Evolutionary conservation across 148 eudicot genomes (phyloP).

Genomic region (Pharnaceum exiguum): DNA sequence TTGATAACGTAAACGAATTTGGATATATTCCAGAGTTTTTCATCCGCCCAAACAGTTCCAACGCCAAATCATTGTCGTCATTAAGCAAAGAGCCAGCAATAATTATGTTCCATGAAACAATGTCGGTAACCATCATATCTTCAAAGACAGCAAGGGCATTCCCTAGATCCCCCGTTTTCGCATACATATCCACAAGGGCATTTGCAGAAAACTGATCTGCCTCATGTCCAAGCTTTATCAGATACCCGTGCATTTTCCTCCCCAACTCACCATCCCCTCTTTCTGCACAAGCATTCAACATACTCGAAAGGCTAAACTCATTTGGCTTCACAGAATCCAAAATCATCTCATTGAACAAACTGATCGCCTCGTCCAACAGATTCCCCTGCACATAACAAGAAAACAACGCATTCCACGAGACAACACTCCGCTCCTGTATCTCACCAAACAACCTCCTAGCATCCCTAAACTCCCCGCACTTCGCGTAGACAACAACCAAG

Average conservation of each 20-base stretch:
- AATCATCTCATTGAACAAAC: constrained; percentile 62
- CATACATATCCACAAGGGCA: constrained; percentile 75
- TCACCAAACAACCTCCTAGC: constrained; percentile 63
- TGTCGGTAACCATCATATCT: constrained; percentile 41
- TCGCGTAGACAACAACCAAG: constrained; percentile 64
- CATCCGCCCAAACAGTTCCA: constrained; percentile 52
- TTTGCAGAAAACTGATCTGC: constrained; percentile 58
- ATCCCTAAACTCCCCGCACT: constrained; percentile 44
- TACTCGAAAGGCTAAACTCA: constrained; percentile 64
- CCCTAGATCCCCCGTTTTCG: constrained; percentile 43
- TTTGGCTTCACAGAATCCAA: constrained; percentile 46
- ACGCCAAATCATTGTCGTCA: constrained; percentile 50
- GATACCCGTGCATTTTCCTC: constrained; percentile 51
- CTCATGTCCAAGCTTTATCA: constrained; percentile 58
- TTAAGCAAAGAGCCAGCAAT: constrained; percentile 74
- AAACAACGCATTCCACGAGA: constrained; percentile 73
- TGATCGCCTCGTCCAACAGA: constrained; percentile 41
- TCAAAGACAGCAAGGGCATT: constrained; percentile 42
- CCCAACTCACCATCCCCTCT: constrained; percentile 38
- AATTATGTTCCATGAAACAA: constrained; percentile 72
- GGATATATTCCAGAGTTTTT: constrained; percentile 45
- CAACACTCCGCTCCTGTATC: constrained; percentile 55
- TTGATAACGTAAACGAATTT: constrained; percentile 61
- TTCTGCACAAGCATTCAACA: constrained; percentile 58
- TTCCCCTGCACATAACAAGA: constrained; percentile 51